Evolutionary conservation across 345 rosid species (phyloP).

Genomic region (Lepidium africanum): DNA sequence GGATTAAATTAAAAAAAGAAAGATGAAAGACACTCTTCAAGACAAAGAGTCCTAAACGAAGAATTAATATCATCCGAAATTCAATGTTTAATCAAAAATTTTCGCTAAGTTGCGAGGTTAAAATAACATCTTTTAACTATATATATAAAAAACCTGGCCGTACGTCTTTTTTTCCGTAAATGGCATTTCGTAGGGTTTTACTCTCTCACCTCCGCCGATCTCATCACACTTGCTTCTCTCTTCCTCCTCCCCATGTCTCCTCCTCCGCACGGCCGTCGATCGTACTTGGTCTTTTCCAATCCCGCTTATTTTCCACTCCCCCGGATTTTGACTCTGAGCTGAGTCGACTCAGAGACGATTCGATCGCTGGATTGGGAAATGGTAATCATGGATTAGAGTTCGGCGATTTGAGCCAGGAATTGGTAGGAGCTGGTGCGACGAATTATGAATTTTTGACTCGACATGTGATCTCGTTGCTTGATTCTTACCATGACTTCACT

Average conservation of each 20-base stretch:
- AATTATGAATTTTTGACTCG: slow-evolving; percentile 42
- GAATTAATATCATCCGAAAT: too few species aligned
- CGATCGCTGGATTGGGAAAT: neutral
- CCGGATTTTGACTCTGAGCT: slow-evolving; percentile 3
- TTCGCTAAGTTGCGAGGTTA: too few species aligned
- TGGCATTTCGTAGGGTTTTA: slow-evolving; percentile 36
- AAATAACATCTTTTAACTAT: too few species aligned
- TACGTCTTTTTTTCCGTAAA: neutral
- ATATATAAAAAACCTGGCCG: neutral
- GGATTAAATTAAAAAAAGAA: too few species aligned
- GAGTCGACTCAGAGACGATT: slow-evolving; percentile 5
- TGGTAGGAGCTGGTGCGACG: slow-evolving; percentile 15
- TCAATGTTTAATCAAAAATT: too few species aligned
- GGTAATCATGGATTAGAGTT: slow-evolving; percentile 8
- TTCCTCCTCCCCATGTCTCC: slow-evolving; percentile 7
- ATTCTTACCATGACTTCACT: slow-evolving; percentile 60
- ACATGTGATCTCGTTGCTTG: slow-evolving; percentile 52
- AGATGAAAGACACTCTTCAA: too few species aligned
- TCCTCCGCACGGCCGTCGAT: neutral
- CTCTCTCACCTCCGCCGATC: slow-evolving; percentile 46
- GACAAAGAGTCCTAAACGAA: too few species aligned
- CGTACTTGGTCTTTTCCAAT: neutral
- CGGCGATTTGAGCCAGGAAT: slow-evolving; percentile 7
- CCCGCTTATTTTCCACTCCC: slow-evolving; percentile 35
- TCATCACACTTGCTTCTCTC: slow-evolving; percentile 1